Percentiles rank a stretch among this genome's conserved stretches.
Conservation (phyloP, 164 flowering plant species). For the Akebia trifoliata region DNA sequence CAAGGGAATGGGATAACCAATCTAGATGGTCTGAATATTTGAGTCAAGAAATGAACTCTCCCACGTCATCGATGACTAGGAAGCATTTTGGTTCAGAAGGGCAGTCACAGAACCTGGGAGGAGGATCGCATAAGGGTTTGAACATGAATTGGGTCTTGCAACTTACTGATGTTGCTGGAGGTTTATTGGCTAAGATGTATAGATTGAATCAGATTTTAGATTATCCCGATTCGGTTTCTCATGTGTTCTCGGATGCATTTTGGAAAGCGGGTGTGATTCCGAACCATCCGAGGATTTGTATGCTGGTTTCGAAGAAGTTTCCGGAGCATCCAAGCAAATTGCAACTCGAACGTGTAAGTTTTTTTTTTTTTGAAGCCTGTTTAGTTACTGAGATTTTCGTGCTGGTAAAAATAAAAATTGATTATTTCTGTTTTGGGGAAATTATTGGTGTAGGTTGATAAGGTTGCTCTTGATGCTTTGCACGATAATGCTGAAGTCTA, state of each 20-base stretch:
- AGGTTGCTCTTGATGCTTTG: slow-evolving; percentile 70
- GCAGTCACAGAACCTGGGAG: slow-evolving; percentile 36
- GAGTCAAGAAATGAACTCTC: slow-evolving; percentile 44
- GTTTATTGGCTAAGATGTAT: slow-evolving; percentile 86
- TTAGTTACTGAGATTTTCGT: background rate
- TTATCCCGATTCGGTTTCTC: slow-evolving; percentile 68
- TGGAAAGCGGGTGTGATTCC: slow-evolving; percentile 93
- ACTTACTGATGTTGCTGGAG: slow-evolving; percentile 78
- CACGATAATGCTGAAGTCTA: slow-evolving; percentile 69
- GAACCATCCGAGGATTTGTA: slow-evolving; percentile 68
- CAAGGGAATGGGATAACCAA: slow-evolving; percentile 64
- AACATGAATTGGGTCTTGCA: slow-evolving; percentile 76
- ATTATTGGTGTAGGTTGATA: slow-evolving; percentile 77
- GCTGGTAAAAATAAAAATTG: background rate
- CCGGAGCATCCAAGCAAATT: slow-evolving; percentile 88
- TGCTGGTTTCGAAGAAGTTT: slow-evolving; percentile 72
- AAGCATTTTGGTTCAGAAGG: slow-evolving; percentile 39
- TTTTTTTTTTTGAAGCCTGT: background rate
- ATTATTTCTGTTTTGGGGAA: background rate
- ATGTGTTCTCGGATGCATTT: slow-evolving; percentile 67
- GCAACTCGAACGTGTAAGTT: slow-evolving; percentile 82
- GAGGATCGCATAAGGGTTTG: slow-evolving; percentile 58
- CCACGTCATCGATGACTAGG: slow-evolving; percentile 32
- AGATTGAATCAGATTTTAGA: slow-evolving; percentile 78
- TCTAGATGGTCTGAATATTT: slow-evolving; percentile 83